phyloP scores from a whole-genome alignment of 2,329 filamentous ascomycete species.

The Neobulgaria alba region DNA sequence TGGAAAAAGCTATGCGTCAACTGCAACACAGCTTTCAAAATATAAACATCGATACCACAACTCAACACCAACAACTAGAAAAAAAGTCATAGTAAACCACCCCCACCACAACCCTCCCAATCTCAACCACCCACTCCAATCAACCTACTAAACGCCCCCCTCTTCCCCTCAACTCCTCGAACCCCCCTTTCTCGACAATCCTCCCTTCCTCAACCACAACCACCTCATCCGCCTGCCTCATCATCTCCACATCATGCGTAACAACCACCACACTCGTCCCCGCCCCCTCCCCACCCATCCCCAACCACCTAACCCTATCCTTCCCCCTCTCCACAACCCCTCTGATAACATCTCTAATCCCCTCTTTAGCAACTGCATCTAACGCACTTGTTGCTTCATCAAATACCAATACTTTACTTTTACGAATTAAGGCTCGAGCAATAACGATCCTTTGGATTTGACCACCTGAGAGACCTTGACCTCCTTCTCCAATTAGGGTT shows the following conservation, averaged over 20 bases:
- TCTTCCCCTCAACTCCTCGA: slow-evolving; percentile 42
- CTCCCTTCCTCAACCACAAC: slow-evolving; percentile 62
- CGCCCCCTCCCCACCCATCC: slow-evolving; percentile 12
- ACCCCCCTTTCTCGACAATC: slow-evolving; percentile 60
- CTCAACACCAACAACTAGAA: too few species aligned
- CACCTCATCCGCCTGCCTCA: slow-evolving; percentile 67
- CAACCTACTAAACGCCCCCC: slow-evolving; percentile 19
- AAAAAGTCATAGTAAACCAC: too few species aligned
- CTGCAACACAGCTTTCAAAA: too few species aligned
- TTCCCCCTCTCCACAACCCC: slow-evolving; percentile 35
- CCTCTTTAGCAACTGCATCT: slow-evolving; percentile 57
- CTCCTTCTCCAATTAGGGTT: slow-evolving; percentile 70
- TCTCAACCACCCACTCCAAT: slow-evolving; percentile 9
- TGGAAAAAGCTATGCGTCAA: too few species aligned
- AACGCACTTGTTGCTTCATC: slow-evolving; percentile 84
- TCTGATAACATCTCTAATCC: slow-evolving; percentile 55
- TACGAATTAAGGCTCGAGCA: slow-evolving; percentile 65
- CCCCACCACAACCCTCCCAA: background rate
- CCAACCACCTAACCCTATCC: background rate
- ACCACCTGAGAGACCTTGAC: slow-evolving; percentile 65
- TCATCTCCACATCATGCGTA: slow-evolving; percentile 80
- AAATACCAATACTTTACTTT: slow-evolving; percentile 65
- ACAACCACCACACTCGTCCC: slow-evolving; percentile 68
- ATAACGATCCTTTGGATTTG: slow-evolving; percentile 78
- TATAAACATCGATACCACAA: too few species aligned